Evolutionary conservation across 2,329 filamentous ascomycete genomes (phyloP).

Genomic region (Aureobasidium namibiae): DNA sequence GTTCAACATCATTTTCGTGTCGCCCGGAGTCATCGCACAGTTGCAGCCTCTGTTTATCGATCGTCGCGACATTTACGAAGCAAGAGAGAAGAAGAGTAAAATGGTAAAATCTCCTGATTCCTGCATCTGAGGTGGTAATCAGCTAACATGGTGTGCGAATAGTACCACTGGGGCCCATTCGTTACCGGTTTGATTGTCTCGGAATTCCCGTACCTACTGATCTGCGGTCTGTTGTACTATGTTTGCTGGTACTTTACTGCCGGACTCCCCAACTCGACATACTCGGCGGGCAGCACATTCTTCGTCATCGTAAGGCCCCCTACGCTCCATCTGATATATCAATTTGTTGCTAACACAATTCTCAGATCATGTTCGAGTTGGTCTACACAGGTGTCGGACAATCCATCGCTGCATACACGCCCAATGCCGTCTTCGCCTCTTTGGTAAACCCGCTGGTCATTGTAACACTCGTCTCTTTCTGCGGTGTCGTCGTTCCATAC

Average conservation of each 20-base stretch:
- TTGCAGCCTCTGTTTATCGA: constrained; percentile 41
- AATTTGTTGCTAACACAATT: neutral
- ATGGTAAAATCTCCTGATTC: constrained; percentile 33
- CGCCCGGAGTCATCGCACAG: neutral
- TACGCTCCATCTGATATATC: neutral
- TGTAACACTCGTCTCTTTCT: constrained; percentile 34
- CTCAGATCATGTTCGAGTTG: constrained; percentile 53
- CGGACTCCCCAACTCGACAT: constrained; percentile 53
- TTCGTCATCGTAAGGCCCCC: constrained; percentile 29
- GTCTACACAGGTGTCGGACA: constrained; percentile 50
- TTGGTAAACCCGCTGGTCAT: constrained; percentile 37
- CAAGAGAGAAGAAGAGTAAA: constrained; percentile 43
- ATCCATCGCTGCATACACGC: constrained; percentile 60
- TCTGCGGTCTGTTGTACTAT: constrained; percentile 53
- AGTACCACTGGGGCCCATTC: neutral
- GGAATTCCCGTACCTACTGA: constrained; percentile 55
- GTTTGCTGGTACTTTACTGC: constrained; percentile 55
- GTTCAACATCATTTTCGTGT: neutral
- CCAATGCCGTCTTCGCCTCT: constrained; percentile 56
- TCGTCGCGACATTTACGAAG: constrained; percentile 47
- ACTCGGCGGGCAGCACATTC: constrained; percentile 29
- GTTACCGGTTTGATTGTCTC: constrained; percentile 41
- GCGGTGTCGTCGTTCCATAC: constrained; percentile 50
- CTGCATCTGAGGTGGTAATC: too few species aligned
- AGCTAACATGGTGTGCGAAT: neutral